These are phyloP conservation scores for Houttuynia cordata DNA, from an alignment of 164 flowering plant genomes.

Conservation along the genomic window DNA sequence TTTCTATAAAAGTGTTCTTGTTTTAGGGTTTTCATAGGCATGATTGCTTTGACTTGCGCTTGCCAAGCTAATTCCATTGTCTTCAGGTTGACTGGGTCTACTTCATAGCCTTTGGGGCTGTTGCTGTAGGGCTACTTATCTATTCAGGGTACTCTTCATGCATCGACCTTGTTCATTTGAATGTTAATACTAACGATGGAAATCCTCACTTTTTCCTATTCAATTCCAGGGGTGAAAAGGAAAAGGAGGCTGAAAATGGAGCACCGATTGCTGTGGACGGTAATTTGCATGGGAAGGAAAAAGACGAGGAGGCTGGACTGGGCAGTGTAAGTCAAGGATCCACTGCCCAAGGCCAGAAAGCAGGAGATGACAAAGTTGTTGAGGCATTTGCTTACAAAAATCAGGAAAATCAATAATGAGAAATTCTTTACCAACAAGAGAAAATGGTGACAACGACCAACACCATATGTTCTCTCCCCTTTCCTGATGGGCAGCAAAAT, in stretches of 20 bases:
- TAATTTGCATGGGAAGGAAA: neutral
- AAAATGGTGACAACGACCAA: no score
- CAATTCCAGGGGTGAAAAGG: neutral
- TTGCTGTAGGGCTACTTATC: conserved; percentile 1
- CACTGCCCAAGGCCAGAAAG: neutral
- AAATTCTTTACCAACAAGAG: no score
- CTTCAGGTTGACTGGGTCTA: conserved; percentile 3
- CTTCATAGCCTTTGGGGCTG: conserved; percentile 1
- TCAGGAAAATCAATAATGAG: no score
- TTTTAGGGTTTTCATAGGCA: neutral
- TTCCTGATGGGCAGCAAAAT: no score
- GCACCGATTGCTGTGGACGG: neutral
- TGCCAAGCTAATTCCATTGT: neutral
- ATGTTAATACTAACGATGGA: neutral
- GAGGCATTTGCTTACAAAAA: no score
- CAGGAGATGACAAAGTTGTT: no score
- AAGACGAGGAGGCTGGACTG: neutral
- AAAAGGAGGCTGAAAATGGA: neutral
- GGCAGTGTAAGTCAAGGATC: neutral
- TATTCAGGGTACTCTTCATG: neutral
- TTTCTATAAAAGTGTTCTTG: conserved; percentile 3
- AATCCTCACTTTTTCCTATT: neutral
- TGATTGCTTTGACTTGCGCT: neutral
- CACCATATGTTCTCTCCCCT: no score
- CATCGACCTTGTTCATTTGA: neutral